Evolutionary conservation across 1,139 yeast species (phyloP).

Genomic region (Debaryomycetaceae sp.): DNA sequence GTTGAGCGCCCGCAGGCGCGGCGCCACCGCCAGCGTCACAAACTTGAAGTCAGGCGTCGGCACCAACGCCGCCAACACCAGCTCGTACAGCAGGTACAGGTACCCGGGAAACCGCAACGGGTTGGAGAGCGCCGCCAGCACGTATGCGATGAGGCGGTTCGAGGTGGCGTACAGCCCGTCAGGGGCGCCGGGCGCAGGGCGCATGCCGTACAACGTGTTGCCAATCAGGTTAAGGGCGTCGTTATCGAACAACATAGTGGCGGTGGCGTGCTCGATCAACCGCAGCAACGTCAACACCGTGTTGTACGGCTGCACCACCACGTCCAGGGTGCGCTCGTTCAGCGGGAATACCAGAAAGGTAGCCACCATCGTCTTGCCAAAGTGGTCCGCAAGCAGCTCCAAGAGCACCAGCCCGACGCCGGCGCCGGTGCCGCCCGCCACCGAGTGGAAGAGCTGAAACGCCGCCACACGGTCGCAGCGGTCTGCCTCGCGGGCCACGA

Average conservation of each 20-base stretch:
- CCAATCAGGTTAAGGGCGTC: slow-evolving; percentile 75
- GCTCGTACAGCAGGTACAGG: slow-evolving; percentile 81
- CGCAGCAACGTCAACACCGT: slow-evolving; percentile 77
- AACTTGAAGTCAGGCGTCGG: slow-evolving; percentile 92
- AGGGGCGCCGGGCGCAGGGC: slow-evolving; percentile 31
- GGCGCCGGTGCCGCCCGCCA: slow-evolving; percentile 99
- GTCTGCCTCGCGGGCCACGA: slow-evolving; percentile 88
- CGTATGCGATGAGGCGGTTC: slow-evolving; percentile 81
- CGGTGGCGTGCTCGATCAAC: slow-evolving; percentile 79
- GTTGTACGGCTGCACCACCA: slow-evolving; percentile 96
- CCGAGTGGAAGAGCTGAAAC: slow-evolving; percentile 87
- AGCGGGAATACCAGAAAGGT: slow-evolving; percentile 87
- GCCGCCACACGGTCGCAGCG: slow-evolving; percentile 88
- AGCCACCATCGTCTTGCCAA: slow-evolving; percentile 71
- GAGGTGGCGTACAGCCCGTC: slow-evolving; percentile 74
- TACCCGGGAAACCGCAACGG: slow-evolving; percentile 90
- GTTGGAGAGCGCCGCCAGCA: slow-evolving; percentile 79
- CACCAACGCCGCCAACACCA: slow-evolving; percentile 75
- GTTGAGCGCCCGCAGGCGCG: slow-evolving; percentile 62
- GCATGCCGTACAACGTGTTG: slow-evolving; percentile 39
- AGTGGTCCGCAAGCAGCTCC: slow-evolving; percentile 76
- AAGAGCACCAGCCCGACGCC: slow-evolving; percentile 85
- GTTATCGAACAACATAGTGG: slow-evolving; percentile 84
- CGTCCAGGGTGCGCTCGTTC: slow-evolving; percentile 76
- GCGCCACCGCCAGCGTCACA: slow-evolving; percentile 81